Conservation (phyloP, 192 early-diverging fungal genomes). For the Gaertneriomyces sp. region DNA sequence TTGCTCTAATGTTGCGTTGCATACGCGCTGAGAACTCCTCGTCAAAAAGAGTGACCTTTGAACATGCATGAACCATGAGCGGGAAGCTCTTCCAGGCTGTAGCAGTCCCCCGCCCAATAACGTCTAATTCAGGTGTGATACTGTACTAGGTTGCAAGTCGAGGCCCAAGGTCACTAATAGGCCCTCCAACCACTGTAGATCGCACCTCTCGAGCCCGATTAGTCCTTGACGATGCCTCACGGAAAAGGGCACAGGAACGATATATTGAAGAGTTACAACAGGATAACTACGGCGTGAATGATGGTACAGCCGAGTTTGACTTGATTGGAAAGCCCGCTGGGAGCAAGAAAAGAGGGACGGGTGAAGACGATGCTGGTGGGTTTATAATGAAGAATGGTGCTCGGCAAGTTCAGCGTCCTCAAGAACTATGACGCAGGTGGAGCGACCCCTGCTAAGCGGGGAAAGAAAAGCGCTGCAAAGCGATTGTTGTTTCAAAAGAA, state of each 20-base stretch:
- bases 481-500: slow-evolving; percentile 17
- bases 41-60: no score
- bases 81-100: no score
- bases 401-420: no score
- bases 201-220: neutral
- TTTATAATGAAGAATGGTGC: neutral
- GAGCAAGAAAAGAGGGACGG: neutral
- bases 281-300: slow-evolving; percentile 15
- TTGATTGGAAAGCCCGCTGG: neutral
- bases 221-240: slow-evolving; percentile 22
- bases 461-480: slow-evolving; percentile 7
- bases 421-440: no score
- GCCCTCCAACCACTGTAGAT: no score
- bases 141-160: no score
- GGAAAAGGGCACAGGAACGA: slow-evolving; percentile 9
- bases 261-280: slow-evolving; percentile 28
- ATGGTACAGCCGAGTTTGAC: slow-evolving; percentile 1
- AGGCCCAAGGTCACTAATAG: no score
- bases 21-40: no score
- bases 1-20: no score
- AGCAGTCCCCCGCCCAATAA: no score
- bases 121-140: no score
- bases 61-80: no score
- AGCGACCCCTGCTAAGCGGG: neutral
- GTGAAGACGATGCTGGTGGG: slow-evolving; percentile 2